phyloP scores from a whole-genome alignment of 805 yeast species.

The Monosporozyma yasuniensis region DNA sequence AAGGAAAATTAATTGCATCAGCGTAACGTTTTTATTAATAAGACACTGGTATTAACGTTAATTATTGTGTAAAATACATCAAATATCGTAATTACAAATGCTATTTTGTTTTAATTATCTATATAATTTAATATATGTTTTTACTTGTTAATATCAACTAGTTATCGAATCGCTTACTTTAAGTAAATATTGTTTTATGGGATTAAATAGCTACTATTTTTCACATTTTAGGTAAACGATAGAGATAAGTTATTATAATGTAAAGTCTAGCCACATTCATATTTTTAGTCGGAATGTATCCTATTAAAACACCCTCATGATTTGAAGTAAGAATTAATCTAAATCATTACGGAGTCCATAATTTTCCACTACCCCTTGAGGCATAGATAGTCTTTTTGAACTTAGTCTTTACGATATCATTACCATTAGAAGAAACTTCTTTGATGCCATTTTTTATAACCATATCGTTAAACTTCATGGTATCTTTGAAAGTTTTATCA shows the following conservation, averaged over 20 bases:
- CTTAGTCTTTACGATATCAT: constrained; percentile 33
- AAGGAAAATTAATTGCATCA: too few relatives aligned
- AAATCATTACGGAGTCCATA: constrained; percentile 43
- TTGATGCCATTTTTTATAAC: constrained; percentile 16
- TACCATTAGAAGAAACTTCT: constrained; percentile 22
- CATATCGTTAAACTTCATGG: constrained; percentile 18
- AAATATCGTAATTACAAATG: neutral
- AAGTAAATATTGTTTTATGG: neutral
- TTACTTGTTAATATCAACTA: neutral
- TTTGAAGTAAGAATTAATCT: too few relatives aligned
- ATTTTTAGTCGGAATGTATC: neutral
- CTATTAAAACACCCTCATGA: neutral
- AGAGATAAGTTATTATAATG: too few relatives aligned
- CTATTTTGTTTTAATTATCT: neutral
- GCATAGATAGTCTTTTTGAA: constrained; percentile 46
- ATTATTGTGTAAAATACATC: neutral
- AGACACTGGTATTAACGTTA: too few relatives aligned
- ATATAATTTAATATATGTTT: neutral
- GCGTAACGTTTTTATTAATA: too few relatives aligned
- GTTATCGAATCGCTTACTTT: neutral
- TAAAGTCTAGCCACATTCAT: too few relatives aligned
- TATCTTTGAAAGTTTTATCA: constrained; percentile 17
- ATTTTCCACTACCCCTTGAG: constrained; percentile 50
- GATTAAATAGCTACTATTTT: neutral
- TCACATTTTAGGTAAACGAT: neutral